Percentiles rank a stretch among this genome's conserved stretches.
Conservation (phyloP, 2,329 filamentous ascomycete species). For the Hypomyces rosellus region DNA sequence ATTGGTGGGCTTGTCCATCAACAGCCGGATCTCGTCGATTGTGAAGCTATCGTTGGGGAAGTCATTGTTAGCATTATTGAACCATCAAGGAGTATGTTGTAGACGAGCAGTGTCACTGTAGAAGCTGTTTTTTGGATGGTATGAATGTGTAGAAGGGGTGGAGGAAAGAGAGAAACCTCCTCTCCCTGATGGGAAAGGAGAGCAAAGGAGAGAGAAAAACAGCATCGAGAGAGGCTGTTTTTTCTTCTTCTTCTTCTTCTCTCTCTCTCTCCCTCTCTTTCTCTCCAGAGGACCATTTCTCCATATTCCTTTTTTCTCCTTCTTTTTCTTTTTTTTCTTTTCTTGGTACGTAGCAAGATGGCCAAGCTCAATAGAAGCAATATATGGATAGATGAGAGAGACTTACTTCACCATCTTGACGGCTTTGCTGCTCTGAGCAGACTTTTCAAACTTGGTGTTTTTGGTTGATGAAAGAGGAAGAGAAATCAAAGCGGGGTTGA, state of each 20-base stretch:
- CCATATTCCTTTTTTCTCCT: not conserved
- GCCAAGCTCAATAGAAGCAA: not conserved
- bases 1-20: conserved; percentile 75
- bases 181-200: conserved; percentile 8
- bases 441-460: conserved; percentile 32
- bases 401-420: conserved; percentile 99
- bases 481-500: conserved; percentile 39
- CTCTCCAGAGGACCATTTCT: not conserved
- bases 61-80: conserved; percentile 40
- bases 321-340: not conserved
- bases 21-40: conserved; percentile 78
- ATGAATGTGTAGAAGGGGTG: too few relatives aligned
- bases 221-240: conserved; percentile 1
- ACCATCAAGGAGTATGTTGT: too few relatives aligned
- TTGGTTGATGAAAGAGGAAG: conserved; percentile 25
- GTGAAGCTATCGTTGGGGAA: conserved; percentile 69
- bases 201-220: not conserved
- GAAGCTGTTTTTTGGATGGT: too few relatives aligned
- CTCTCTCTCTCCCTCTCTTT: too few relatives aligned
- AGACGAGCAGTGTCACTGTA: too few relatives aligned
- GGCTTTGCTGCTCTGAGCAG: conserved; percentile 56
- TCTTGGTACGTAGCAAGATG: not conserved
- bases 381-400: conserved; percentile 10
- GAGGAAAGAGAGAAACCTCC: conserved; percentile 6
- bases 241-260: too few relatives aligned